phyloP scores from a whole-genome alignment of 108 stramenopile species.

The Mayamaea pseudoterrestris region DNA sequence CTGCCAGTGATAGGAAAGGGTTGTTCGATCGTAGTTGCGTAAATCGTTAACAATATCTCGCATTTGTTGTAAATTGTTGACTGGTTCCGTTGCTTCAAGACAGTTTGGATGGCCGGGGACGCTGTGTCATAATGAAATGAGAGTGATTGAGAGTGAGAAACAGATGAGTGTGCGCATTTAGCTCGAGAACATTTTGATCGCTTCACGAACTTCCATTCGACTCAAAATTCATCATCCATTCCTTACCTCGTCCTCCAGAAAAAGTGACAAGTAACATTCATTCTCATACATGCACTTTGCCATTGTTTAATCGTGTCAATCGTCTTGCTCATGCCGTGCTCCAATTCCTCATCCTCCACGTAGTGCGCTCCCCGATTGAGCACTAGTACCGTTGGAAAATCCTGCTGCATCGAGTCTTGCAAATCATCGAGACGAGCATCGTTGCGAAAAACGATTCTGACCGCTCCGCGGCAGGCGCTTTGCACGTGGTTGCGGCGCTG shows the following conservation, averaged over 20 bases:
- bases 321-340: constrained; percentile 7
- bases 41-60: constrained; percentile 17
- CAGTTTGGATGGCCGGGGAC: constrained; percentile 45
- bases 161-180: not conserved
- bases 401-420: constrained; percentile 6
- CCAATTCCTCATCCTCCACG: constrained; percentile 13
- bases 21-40: constrained; percentile 14
- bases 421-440: constrained; percentile 18
- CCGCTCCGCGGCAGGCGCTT: constrained; percentile 10
- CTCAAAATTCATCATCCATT: too few relatives aligned
- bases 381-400: constrained; percentile 27
- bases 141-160: not conserved
- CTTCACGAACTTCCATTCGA: too few relatives aligned
- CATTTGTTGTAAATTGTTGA: constrained; percentile 24
- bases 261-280: constrained; percentile 16
- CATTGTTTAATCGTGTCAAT: constrained; percentile 15
- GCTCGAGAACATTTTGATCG: too few relatives aligned
- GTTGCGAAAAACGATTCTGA: constrained; percentile 15
- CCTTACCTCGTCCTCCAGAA: constrained; percentile 34
- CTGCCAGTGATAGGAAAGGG: constrained; percentile 26
- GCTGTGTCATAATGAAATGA: too few relatives aligned
- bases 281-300: constrained; percentile 16
- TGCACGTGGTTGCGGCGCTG: constrained; percentile 10
- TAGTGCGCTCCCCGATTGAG: constrained; percentile 43
- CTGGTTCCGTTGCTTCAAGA: constrained; percentile 22